Evolutionary conservation across 306 rosid species (phyloP), one percentile per base, ranked within the genome.

Genomic region (Pachyrhizus erosus): DNA sequence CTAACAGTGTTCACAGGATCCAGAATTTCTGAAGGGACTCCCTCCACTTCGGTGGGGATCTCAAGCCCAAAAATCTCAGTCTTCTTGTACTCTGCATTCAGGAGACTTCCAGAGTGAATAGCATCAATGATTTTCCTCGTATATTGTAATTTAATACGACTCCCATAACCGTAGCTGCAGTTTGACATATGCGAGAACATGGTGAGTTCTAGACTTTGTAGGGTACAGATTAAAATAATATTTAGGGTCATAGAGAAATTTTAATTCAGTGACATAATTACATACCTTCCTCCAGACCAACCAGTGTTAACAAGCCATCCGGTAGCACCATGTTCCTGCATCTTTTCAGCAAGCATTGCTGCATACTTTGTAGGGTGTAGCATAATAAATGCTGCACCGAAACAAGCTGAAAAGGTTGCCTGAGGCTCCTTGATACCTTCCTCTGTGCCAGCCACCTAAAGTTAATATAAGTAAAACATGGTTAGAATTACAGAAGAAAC

Each of bases 291-390:
- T 57, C 87, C 94, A 0, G 97, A 94, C 98, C 98, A 92, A 69
- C 97, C 97, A 2, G 98, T 94, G 89, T 94, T 94, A n/a, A 94
- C 98, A 13, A 94, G 97, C 98, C 98, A 94, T 1, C 94, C 97
- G 0, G 93, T 90, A 8, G 98, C 97, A 5, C 98, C 98, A 29
- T 94, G 97, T 46, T 82, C 73, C 79, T 91, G 84, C 98, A 94
- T 94, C 91, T 94, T 94, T 67, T 94, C 97, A 8, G 97, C 93
- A 46, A 94, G 88, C 98, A 94, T 92, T 69, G 97, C 92, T 13
- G 98, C 98, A 75, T 94, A 92, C 52, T 83, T 92, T 12, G 97
- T 94, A 18, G 98, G 98, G 86, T 92, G 97, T 77, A 94, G 42
- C 98, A 94, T 94, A 40, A 94, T 91, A 71, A 94, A 94, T 15